Percentiles rank a stretch among this genome's conserved stretches.
Evolutionary conservation across 176 grass and related monocot species (phyloP).

Genomic region (Aechmea fasciata): DNA sequence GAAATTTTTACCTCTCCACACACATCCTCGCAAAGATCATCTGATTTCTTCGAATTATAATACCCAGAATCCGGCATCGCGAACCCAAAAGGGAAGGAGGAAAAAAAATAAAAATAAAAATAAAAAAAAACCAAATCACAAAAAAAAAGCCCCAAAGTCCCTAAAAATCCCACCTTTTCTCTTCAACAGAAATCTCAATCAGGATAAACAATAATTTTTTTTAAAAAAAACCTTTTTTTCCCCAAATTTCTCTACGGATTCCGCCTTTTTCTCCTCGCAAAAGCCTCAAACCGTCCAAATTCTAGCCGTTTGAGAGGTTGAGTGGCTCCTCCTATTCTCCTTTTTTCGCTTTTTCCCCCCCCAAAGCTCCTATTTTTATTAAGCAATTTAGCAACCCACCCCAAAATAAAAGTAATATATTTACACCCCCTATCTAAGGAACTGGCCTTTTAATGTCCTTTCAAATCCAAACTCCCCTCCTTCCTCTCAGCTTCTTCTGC

Average conservation of each 20-base stretch:
- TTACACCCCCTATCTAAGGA: too few species aligned
- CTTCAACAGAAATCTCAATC: neutral
- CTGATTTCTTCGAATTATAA: slow-evolving; percentile 82
- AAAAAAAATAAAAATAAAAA: too few species aligned
- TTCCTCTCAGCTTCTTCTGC: too few species aligned
- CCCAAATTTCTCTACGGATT: slow-evolving; percentile 11
- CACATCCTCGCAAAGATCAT: slow-evolving; percentile 65
- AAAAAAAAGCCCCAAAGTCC: neutral
- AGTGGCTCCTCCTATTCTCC: slow-evolving; percentile 1
- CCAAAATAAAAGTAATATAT: too few species aligned
- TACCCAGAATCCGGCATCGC: slow-evolving; percentile 51
- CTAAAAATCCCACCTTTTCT: slow-evolving; percentile 10
- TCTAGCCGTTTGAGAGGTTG: slow-evolving; percentile 56
- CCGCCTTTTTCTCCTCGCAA: slow-evolving; percentile 4
- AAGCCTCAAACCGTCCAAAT: neutral
- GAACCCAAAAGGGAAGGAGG: neutral
- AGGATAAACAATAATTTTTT: neutral
- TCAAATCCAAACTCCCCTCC: too few species aligned
- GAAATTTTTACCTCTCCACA: slow-evolving; percentile 52
- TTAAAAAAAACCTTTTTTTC: neutral
- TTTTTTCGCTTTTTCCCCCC: too few species aligned
- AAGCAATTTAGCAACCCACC: too few species aligned
- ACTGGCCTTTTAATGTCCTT: too few species aligned
- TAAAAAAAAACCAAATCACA: neutral
- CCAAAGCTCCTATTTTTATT: too few species aligned